Conservation (phyloP, 2,329 filamentous ascomycete species). For the Knufia fluminis region DNA sequence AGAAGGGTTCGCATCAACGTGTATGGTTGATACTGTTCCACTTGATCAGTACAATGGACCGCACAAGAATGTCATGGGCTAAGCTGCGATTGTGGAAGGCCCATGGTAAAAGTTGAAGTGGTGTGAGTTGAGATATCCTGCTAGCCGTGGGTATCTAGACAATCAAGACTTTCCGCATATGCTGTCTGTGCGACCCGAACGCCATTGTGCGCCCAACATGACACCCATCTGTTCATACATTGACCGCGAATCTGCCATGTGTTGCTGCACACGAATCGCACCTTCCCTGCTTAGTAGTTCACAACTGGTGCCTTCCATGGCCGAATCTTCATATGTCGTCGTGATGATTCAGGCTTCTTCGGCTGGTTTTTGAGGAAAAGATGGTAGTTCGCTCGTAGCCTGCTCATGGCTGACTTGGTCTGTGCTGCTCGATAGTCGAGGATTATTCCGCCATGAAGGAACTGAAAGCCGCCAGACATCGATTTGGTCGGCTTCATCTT, state of each 20-base stretch:
- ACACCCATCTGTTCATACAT: background rate
- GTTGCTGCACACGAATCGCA: background rate
- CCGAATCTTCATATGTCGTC: background rate
- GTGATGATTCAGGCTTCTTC: constrained; percentile 10
- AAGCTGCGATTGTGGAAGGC: no score
- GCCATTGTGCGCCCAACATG: background rate
- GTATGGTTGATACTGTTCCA: constrained; percentile 19
- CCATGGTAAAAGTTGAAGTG: no score
- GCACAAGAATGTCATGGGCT: constrained; percentile 7
- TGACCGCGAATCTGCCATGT: background rate
- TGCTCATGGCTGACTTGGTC: constrained; percentile 17
- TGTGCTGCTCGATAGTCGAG: constrained; percentile 20
- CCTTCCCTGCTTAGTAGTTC: background rate
- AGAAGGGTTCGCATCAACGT: constrained; percentile 12
- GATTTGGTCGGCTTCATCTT: constrained; percentile 7
- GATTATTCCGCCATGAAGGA: constrained; percentile 20
- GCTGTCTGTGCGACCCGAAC: background rate
- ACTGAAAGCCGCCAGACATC: constrained; percentile 14
- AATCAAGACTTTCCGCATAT: background rate
- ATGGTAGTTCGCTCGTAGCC: constrained; percentile 20
- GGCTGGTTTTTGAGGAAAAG: constrained; percentile 23
- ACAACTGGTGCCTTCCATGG: constrained; percentile 8
- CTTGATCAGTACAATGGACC: constrained; percentile 13
- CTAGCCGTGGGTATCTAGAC: background rate
- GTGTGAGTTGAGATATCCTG: background rate